phyloP scores from a whole-genome alignment of 129 eudicot species.

The Deinandra increscens region DNA sequence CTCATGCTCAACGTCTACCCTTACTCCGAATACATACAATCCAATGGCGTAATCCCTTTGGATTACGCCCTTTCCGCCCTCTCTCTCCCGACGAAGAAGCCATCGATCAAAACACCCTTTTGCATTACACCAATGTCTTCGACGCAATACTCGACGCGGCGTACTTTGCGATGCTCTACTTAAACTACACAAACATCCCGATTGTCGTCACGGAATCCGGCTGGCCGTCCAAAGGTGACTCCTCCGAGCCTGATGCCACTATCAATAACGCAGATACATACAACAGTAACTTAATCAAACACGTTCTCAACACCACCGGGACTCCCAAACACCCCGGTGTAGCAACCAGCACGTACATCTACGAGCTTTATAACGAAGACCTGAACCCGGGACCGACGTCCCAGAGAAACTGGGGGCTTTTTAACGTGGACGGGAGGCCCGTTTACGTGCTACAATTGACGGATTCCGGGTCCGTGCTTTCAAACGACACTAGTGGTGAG shows the following conservation, averaged over 20 bases:
- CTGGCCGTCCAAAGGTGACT: slow-evolving; percentile 41
- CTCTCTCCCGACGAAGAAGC: slow-evolving; percentile 33
- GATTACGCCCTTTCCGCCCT: slow-evolving; percentile 46
- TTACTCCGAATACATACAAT: slow-evolving; percentile 29
- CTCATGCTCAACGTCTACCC: slow-evolving; percentile 43
- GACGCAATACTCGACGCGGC: slow-evolving; percentile 44
- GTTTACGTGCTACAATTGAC: slow-evolving; percentile 55
- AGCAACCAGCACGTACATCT: slow-evolving; percentile 64
- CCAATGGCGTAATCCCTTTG: slow-evolving; percentile 41
- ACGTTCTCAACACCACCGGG: slow-evolving; percentile 70
- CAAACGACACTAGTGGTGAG: slow-evolving; percentile 66
- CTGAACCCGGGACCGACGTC: slow-evolving; percentile 54
- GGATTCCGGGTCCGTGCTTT: slow-evolving; percentile 63
- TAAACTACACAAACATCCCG: slow-evolving; percentile 41
- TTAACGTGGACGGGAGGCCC: slow-evolving; percentile 62
- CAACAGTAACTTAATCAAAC: slow-evolving; percentile 40
- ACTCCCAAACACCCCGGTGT: slow-evolving; percentile 84
- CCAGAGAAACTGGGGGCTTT: slow-evolving; percentile 87
- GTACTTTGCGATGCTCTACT: slow-evolving; percentile 35
- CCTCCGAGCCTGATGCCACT: slow-evolving; percentile 34
- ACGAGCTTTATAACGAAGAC: slow-evolving; percentile 87
- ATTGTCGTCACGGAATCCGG: slow-evolving; percentile 42
- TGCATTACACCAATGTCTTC: slow-evolving; percentile 40
- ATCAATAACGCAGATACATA: slow-evolving; percentile 31
- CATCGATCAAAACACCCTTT: slow-evolving; percentile 33